phyloP scores from a whole-genome alignment of 805 yeast genomes.

The Kuraishia capsulata region DNA sequence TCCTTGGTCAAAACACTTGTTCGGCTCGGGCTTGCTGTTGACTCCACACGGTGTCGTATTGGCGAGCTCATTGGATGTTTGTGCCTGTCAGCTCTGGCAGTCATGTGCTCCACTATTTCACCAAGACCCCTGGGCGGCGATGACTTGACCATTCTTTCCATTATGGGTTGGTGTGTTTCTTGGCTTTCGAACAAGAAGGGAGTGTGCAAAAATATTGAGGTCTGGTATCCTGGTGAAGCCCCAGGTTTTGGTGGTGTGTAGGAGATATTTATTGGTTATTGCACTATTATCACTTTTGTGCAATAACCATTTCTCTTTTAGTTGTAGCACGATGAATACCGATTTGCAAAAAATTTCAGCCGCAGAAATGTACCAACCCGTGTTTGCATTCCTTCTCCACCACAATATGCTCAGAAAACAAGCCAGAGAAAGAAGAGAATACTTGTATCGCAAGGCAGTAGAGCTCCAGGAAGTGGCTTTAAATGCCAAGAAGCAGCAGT shows the following conservation, averaged over 20 bases:
- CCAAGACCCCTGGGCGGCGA: background rate
- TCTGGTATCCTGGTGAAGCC: too few relatives aligned
- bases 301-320: too few relatives aligned
- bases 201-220: too few relatives aligned
- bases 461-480: constrained; percentile 84
- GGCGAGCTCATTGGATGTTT: background rate
- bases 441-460: constrained; percentile 78
- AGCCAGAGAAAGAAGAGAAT: constrained; percentile 94
- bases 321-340: too few relatives aligned
- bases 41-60: background rate
- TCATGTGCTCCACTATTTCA: background rate
- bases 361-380: too few relatives aligned
- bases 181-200: too few relatives aligned
- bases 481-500: constrained; percentile 77
- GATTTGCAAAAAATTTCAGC: too few relatives aligned
- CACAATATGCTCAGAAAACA: constrained; percentile 87
- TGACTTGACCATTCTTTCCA: background rate
- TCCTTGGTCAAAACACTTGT: background rate
- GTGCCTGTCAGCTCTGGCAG: background rate
- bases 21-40: background rate
- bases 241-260: too few relatives aligned
- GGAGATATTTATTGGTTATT: too few relatives aligned
- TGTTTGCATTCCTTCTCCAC: too few relatives aligned
- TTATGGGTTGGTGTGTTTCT: too few relatives aligned
- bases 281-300: too few relatives aligned